These are phyloP conservation scores for Linnemannia elongata DNA, from an alignment of 192 early-diverging fungal species.

Conservation along the genomic window DNA sequence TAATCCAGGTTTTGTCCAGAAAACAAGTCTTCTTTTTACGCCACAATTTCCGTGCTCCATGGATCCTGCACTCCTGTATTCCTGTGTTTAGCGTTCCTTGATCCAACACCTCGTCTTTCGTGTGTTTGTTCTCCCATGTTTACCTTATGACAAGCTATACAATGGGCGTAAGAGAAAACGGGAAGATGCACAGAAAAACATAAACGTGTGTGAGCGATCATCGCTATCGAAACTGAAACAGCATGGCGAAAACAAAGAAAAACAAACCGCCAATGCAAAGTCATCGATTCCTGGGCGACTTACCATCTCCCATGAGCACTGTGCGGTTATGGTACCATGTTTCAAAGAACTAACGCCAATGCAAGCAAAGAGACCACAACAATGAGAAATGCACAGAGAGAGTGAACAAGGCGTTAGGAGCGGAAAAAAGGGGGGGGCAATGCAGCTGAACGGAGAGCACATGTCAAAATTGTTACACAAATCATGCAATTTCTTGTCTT, in stretches of 20 bases:
- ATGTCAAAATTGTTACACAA: conserved; percentile 10
- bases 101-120: not conserved
- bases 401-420: not conserved
- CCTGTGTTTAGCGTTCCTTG: not conserved
- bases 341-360: conserved; percentile 31
- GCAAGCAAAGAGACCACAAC: not conserved
- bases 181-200: not conserved
- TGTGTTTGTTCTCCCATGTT: not conserved
- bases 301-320: conserved; percentile 50
- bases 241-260: not conserved
- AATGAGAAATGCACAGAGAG: not conserved
- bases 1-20: not conserved
- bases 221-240: not conserved
- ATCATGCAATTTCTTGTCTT: not conserved
- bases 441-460: not conserved
- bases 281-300: not conserved
- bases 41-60: not conserved
- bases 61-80: not conserved
- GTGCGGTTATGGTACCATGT: conserved; percentile 43
- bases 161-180: not conserved
- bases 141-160: conserved; percentile 54
- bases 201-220: not conserved
- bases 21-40: too few relatives aligned
- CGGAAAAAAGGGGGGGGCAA: not conserved
- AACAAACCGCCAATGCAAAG: not conserved